Base-by-base conservation (phyloP, 352 stramenopile genomes). In the Globisporangium acanthophoron region DNA sequence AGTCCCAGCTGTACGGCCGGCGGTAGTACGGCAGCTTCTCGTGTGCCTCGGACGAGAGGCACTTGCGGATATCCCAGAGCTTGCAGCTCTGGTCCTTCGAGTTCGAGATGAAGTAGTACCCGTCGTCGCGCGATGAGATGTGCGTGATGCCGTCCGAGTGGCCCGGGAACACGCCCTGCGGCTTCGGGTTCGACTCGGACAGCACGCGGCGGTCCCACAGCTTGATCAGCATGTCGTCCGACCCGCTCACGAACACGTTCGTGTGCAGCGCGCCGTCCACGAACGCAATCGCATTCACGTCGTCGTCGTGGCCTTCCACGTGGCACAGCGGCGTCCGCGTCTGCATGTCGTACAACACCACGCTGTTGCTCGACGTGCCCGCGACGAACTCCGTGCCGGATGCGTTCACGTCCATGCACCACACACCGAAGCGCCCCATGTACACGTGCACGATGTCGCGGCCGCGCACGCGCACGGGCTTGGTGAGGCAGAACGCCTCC, bases 51-150 rank as follows among this genome's bases (percentile, higher is more conserved):
- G 79, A 66, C 4, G 74, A 86, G 35, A 79, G 64, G 59, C 81
- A 94, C 59, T 92, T 92, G 29, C 85, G 77, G 27, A 92, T 71
- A 58, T 94, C 85, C 82, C 82, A 94, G 12, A 94, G 82, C 67
- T 92, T 92, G 51, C 70, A 83, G 13, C 72, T 90, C 61, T 92
- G 85, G 54, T 94, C 85, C 52, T 94, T 94, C 0, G 80, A 69
- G 66, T 94, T 94, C n/a, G 85, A 94, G 27, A 94, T 69, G 53
- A 94, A 94, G 55, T 94, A 94, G 66, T 90, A 90, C 4, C 82
- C 85, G 63, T 94, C 85, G 61, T 92, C 82, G 16, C 83, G 77
- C 27, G 85, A 90, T 12, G 80, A 86, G 58, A 94, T 81, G 64
- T 92, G 73, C 29, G 82, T 92, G 47, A 94, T 59, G 3, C 85